Evolutionary conservation across 2,329 filamentous ascomycete species (phyloP), one percentile per base, ranked within the genome.

Genomic region (Colletotrichum cuscutae): DNA sequence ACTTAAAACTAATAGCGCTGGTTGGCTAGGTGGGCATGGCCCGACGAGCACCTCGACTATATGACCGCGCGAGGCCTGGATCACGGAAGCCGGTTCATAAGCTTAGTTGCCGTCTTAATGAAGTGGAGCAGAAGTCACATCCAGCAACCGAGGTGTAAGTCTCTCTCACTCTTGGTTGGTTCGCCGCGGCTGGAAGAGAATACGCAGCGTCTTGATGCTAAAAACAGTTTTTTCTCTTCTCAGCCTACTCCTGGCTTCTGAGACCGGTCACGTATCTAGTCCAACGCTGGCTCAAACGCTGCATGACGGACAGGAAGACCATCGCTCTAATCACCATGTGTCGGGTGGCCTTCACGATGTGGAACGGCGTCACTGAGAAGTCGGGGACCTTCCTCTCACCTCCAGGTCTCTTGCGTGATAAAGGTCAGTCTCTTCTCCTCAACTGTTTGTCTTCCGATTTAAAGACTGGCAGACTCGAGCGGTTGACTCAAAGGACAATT

Each of bases 311-410:
- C 22, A 4, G 19, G 37, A 12, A 28, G 15, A 1, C 13, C 7
- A 13, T 24, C 4, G 13, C 56, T 22, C 42, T 68, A 13, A 68
- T 61, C 22, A 61, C 28, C 4, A 37, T 56, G 5, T 61, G 22
- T 11, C 65, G 65, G 9, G 19, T 61, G 1, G 65, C 65, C 11
- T 30, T 61, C 8, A 58, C 58, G 12, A 4, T 61, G 37, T 67
- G 65, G 65, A 59, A 54, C 22, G 65, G 65, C 42, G 57, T 68
- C 22, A 68, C n/a, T 22, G 57, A 60, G 4, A 68, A 61, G 46
- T 37, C 56, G 0, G 61, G 65, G 57, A 30, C 65, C 2, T 68
- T 67, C 22, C 28, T 67, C 0, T 67, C 56, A n/a, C 65, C 56
- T 2, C 65, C 65, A 22, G 30, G 56, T 28, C 22, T 67, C 0